Conservation (phyloP, 78 protist genomes). For the Protostelium mycophagum region DNA sequence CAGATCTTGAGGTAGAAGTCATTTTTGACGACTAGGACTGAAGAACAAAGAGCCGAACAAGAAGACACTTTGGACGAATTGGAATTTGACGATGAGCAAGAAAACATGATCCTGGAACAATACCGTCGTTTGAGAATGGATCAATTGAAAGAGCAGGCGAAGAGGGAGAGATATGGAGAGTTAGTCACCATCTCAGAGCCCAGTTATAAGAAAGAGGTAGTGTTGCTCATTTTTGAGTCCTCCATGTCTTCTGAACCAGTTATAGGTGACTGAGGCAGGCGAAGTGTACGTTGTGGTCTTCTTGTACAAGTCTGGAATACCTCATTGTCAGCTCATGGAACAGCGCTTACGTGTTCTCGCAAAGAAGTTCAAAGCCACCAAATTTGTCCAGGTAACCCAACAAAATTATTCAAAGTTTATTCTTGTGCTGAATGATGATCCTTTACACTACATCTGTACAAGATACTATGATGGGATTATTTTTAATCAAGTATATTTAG, state of each 20-base stretch:
- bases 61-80: background rate
- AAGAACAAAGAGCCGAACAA: background rate
- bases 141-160: slow-evolving; percentile 36
- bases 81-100: background rate
- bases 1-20: slow-evolving; percentile 46
- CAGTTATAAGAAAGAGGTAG: slow-evolving; percentile 27
- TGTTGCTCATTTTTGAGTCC: background rate
- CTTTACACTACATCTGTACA: too few relatives aligned
- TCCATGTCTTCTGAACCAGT: background rate
- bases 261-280: slow-evolving; percentile 23
- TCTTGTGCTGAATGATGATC: too few relatives aligned
- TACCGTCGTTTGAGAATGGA: slow-evolving; percentile 40
- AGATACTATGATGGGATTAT: too few relatives aligned
- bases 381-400: slow-evolving; percentile 51
- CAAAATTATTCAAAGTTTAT: slow-evolving; percentile 2
- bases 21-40: slow-evolving; percentile 26
- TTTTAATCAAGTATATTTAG: background rate
- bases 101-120: background rate
- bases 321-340: slow-evolving; percentile 47
- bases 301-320: slow-evolving; percentile 45
- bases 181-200: slow-evolving; percentile 48
- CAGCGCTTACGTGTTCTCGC: slow-evolving; percentile 47
- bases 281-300: slow-evolving; percentile 62
- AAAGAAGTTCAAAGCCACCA: slow-evolving; percentile 50
- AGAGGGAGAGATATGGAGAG: slow-evolving; percentile 45